These are phyloP conservation scores for Colletotrichum sp. DNA, from an alignment of 2,329 filamentous ascomycete genomes.

Conservation along the genomic window DNA sequence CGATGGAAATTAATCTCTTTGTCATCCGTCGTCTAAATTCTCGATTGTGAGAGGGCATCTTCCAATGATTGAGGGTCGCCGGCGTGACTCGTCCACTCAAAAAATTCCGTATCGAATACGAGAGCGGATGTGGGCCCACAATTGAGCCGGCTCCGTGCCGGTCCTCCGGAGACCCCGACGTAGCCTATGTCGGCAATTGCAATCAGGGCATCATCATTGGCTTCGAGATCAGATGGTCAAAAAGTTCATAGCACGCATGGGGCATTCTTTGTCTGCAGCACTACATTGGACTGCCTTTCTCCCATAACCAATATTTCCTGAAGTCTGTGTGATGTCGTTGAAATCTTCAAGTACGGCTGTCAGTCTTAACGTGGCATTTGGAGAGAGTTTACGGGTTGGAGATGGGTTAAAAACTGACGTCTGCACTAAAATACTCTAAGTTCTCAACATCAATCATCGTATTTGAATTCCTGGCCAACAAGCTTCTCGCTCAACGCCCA, in stretches of 20 bases:
- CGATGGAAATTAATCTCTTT: background rate
- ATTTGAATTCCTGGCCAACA: background rate
- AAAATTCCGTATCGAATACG: background rate
- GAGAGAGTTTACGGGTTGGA: background rate
- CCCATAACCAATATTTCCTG: too few relatives aligned
- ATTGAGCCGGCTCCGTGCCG: background rate
- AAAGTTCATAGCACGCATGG: too few relatives aligned
- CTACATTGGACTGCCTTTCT: too few relatives aligned
- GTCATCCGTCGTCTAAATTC: background rate
- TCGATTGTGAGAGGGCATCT: background rate
- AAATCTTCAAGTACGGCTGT: too few relatives aligned
- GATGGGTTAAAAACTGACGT: background rate
- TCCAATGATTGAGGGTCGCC: background rate
- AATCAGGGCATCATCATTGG: fast-evolving
- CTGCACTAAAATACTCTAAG: fast-evolving
- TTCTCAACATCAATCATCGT: fast-evolving
- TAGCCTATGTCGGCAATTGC: fast-evolving
- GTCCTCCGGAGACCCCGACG: fast-evolving
- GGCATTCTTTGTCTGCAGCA: too few relatives aligned
- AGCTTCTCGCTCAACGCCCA: background rate
- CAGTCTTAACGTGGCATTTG: background rate
- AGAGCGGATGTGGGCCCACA: background rate
- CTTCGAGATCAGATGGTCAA: background rate
- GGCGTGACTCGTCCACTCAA: background rate
- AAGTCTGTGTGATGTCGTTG: too few relatives aligned